phyloP scores from a whole-genome alignment of 179 eudicot species.

The Heliamphora pulchella region DNA sequence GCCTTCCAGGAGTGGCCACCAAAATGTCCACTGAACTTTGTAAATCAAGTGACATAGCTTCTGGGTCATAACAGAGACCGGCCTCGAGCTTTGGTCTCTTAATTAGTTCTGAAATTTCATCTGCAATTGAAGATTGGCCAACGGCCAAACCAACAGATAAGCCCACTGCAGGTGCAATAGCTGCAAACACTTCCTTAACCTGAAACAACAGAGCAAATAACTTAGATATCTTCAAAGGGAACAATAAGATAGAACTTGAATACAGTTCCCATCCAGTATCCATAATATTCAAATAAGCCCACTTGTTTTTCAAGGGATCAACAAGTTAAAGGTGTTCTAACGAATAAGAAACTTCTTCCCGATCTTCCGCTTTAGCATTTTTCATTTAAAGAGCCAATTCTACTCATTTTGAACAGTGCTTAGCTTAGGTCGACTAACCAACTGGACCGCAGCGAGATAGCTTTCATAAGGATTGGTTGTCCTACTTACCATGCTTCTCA shows the following conservation, averaged over 20 bases:
- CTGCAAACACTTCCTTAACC: slow-evolving; percentile 86
- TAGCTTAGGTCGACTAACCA: too few species aligned
- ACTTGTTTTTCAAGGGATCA: background rate
- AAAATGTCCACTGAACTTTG: slow-evolving; percentile 84
- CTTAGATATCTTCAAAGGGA: background rate
- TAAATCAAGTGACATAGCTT: slow-evolving; percentile 34
- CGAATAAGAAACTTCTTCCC: too few species aligned
- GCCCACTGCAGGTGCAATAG: slow-evolving; percentile 90
- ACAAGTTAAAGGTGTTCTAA: background rate
- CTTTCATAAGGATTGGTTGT: too few species aligned
- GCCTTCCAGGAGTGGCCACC: slow-evolving; percentile 98
- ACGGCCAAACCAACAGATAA: slow-evolving; percentile 93
- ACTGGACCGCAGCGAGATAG: too few species aligned
- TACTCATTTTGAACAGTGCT: too few species aligned
- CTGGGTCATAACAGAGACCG: slow-evolving; percentile 68
- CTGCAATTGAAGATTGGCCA: slow-evolving; percentile 92
- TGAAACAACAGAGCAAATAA: slow-evolving; percentile 25
- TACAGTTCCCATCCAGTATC: background rate
- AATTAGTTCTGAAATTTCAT: slow-evolving; percentile 72
- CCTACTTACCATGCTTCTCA: too few species aligned
- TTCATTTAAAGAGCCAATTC: too few species aligned
- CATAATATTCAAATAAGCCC: background rate
- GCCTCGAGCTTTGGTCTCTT: slow-evolving; percentile 54
- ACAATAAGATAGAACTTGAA: background rate
- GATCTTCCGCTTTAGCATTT: too few species aligned